These are phyloP conservation scores for Pseudohalonectria lignicola DNA, from an alignment of 2,329 filamentous ascomycete genomes.

Conservation along the genomic window DNA sequence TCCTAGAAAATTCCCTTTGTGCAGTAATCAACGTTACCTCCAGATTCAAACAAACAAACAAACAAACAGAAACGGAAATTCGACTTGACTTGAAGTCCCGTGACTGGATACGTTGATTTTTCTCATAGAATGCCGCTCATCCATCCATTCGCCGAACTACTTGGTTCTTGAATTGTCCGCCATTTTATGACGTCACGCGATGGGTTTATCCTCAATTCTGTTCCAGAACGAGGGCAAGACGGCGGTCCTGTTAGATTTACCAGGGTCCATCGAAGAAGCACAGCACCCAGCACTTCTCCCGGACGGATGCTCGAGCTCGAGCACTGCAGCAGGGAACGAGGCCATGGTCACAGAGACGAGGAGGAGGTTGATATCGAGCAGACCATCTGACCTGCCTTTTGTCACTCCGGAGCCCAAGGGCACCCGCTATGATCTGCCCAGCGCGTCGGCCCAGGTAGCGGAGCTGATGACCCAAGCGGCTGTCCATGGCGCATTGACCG, in stretches of 20 bases:
- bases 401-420: constrained; percentile 38
- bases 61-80: no score
- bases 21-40: no score
- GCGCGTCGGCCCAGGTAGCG: constrained; percentile 32
- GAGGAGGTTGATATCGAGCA: constrained; percentile 30
- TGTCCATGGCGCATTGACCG: constrained; percentile 30
- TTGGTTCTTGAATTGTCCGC: no score
- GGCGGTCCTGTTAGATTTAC: constrained; percentile 56
- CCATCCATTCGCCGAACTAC: no score
- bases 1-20: no score
- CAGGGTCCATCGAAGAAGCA: constrained; percentile 55
- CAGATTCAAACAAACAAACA: no score
- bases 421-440: constrained; percentile 12
- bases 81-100: no score
- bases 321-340: neutral
- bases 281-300: constrained; percentile 31
- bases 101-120: no score
- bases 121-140: no score
- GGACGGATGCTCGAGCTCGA: neutral
- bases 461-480: constrained; percentile 41
- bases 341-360: no score
- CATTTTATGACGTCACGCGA: no score
- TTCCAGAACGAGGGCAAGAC: constrained; percentile 39
- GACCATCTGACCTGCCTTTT: constrained; percentile 32
- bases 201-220: constrained; percentile 37